Evolutionary conservation across 441 rosid species (phyloP).

Genomic region (Isatis lusitanica): DNA sequence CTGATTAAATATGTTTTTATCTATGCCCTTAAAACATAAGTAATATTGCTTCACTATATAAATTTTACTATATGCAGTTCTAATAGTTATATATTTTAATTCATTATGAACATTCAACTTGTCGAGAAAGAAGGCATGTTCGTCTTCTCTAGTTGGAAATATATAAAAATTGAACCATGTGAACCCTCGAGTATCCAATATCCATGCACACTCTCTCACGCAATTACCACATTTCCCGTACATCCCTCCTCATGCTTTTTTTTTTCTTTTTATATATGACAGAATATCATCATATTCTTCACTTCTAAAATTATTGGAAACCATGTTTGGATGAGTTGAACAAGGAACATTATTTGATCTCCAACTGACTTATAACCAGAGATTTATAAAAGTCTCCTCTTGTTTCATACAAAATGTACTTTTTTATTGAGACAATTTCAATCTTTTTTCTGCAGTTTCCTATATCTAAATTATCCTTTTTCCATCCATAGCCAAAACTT

Average conservation of each 20-base stretch:
- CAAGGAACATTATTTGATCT: no score
- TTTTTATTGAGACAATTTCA: neutral
- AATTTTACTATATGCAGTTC: neutral
- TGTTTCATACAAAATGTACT: no score
- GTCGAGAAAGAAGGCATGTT: slow-evolving; percentile 32
- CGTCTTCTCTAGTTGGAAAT: slow-evolving; percentile 12
- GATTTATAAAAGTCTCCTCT: no score
- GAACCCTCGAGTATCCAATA: slow-evolving; percentile 20
- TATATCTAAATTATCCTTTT: neutral
- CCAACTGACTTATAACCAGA: no score
- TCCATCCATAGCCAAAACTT: neutral
- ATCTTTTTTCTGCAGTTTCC: neutral
- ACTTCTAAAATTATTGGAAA: neutral
- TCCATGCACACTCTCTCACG: slow-evolving; percentile 27
- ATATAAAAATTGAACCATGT: slow-evolving; percentile 8
- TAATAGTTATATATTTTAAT: neutral
- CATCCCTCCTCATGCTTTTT: slow-evolving; percentile 1
- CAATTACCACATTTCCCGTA: slow-evolving; percentile 22
- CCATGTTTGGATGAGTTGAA: no score
- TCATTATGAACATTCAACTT: slow-evolving; percentile 16
- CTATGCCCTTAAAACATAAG: neutral
- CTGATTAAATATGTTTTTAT: neutral
- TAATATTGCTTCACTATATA: neutral
- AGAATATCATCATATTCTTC: neutral
- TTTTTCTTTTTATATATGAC: neutral